Base-by-base conservation (phyloP, 1,139 yeast species). In the Yamadazyma diddensiae region DNA sequence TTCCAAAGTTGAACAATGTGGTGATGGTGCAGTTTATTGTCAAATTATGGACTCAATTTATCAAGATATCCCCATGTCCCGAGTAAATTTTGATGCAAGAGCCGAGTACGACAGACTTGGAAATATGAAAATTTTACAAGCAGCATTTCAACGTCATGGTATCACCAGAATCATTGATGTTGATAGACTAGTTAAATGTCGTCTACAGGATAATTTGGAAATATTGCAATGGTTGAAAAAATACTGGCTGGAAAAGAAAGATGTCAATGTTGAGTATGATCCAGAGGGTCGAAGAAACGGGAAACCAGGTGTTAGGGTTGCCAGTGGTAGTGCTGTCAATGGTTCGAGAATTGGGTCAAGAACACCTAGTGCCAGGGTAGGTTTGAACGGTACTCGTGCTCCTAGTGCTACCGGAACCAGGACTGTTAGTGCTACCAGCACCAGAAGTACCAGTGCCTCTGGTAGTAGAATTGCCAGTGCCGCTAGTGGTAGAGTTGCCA, bases 1-100 rank as follows among this genome's bases (percentile, higher is more conserved):
- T 47, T 70, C 79, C 32, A 87, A 84, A 50, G 83, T 92, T 2
- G 98, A 94, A 53, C 92, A 88, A 57, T 83, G 96, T 53, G 99
- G 99, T 13, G 79, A 83, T 3, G 99, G 99, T 3, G 96, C 95
- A 0, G 94, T 87, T 3, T 90, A 85, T 55, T 88, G 97, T 58
- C 97, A 90, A 58, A 72, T 92, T 31, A 73, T 90, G 67, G 97
- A 92, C 57, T 78, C 90, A 15, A 78, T 92, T 19, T 84, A 72
- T 49, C 80, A 83, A 15, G 95, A 86, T 44, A 71, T 90, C 11
- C 92, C 95, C 4, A 76, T 88, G 82, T 53, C 63, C 34, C 77
- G 82, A 46, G 92, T 90, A 39, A 87, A 82, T 53, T 76, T 79
- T 39, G 77, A 79, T 21, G 73, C 76, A 15, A 53, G 53, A 15